These are phyloP conservation scores for Ogataea kodamae DNA, from an alignment of 805 yeast species.

Conservation along the genomic window DNA sequence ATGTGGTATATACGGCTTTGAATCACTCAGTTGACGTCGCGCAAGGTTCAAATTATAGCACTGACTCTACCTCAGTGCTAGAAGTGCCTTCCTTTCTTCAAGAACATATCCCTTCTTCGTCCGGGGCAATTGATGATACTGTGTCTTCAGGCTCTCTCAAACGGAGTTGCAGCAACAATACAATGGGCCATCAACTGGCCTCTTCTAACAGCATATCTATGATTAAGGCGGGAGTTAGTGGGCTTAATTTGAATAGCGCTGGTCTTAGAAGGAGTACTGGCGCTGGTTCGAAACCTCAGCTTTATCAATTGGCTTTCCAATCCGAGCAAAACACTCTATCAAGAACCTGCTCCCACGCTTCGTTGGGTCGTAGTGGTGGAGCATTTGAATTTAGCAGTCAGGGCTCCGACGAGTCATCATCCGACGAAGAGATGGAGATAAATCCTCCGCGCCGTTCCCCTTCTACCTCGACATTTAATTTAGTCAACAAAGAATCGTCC, in stretches of 20 bases:
- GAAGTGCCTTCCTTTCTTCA: too few species aligned
- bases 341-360: conserved; percentile 8
- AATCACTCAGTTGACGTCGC: too few species aligned
- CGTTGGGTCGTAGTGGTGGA: conserved; percentile 16
- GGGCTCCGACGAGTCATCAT: conserved; percentile 25
- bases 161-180: too few species aligned
- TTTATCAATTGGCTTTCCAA: conserved; percentile 22
- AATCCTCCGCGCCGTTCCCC: conserved; percentile 17
- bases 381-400: conserved; percentile 37
- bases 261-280: conserved; percentile 31
- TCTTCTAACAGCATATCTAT: conserved; percentile 22
- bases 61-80: too few species aligned
- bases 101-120: too few species aligned
- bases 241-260: conserved; percentile 28
- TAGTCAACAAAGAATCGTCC: conserved; percentile 1
- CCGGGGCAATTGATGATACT: too few species aligned
- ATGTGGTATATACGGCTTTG: too few species aligned
- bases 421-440: conserved; percentile 27
- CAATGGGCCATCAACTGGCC: too few species aligned
- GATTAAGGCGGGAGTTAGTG: conserved; percentile 32
- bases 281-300: conserved; percentile 30
- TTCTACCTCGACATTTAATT: conserved; percentile 8
- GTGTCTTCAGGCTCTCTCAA: too few species aligned
- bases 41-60: too few species aligned
- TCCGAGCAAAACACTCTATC: conserved; percentile 30